A percentile compares a stretch with the other conserved stretches of the same genome.
phyloP scores from a whole-genome alignment of 1,139 yeast species.

The Hanseniaspora uvarum region DNA sequence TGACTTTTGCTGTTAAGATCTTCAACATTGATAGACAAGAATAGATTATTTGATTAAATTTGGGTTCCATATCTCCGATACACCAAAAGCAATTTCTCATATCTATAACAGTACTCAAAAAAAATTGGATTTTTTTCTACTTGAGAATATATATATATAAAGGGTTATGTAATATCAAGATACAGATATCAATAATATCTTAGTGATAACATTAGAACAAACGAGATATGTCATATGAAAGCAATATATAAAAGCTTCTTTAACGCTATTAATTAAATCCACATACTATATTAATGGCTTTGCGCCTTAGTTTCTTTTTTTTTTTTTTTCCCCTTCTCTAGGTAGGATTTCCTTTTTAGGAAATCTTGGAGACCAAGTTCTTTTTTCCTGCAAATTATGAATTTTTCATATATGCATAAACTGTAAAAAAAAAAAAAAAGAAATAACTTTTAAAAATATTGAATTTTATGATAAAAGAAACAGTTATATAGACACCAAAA shows the following conservation, averaged over 20 bases:
- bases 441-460: neutral
- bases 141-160: too few species aligned
- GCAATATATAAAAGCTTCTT: too few species aligned
- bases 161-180: too few species aligned
- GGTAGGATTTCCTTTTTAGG: neutral
- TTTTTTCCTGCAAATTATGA: neutral
- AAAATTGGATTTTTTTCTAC: too few species aligned
- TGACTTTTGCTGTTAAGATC: constrained; percentile 67
- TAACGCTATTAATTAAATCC: too few species aligned
- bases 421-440: neutral
- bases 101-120: too few species aligned
- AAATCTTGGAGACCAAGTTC: neutral
- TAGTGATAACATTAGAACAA: too few species aligned
- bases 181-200: too few species aligned
- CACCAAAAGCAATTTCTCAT: too few species aligned
- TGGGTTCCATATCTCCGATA: neutral
- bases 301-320: neutral
- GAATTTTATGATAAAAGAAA: neutral
- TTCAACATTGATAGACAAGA: constrained; percentile 23
- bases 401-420: neutral
- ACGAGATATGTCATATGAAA: too few species aligned
- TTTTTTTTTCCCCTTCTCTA: neutral
- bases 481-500: too few species aligned
- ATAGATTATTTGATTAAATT: neutral
- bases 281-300: neutral